phyloP scores from a whole-genome alignment of 2,329 filamentous ascomycete genomes.

The Hypomyces rosellus region DNA sequence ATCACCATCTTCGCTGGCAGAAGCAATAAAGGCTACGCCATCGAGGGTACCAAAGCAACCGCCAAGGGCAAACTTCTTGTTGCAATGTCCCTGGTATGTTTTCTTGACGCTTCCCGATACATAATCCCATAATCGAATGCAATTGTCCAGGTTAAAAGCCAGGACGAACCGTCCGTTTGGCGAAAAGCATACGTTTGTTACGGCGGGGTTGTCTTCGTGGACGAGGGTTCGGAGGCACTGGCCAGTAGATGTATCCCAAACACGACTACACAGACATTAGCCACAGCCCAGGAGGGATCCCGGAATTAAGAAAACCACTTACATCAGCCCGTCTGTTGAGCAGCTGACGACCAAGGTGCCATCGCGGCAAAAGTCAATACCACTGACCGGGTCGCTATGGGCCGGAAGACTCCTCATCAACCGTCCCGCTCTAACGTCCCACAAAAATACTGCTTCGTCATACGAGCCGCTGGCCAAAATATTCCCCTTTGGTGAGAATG shows the following conservation, averaged over 20 bases:
- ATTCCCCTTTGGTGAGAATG: constrained; percentile 97
- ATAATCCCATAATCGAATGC: constrained; percentile 91
- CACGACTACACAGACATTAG: constrained; percentile 46
- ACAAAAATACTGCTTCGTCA: constrained; percentile 93
- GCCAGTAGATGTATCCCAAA: constrained; percentile 94
- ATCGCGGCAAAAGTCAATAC: constrained; percentile 88
- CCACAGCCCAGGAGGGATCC: neutral
- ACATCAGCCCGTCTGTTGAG: constrained; percentile 84
- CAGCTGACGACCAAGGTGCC: constrained; percentile 90
- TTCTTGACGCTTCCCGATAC: constrained; percentile 87
- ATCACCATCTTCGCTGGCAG: constrained; percentile 81
- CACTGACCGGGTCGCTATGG: constrained; percentile 89
- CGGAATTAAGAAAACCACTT: constrained; percentile 26
- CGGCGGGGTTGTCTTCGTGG: constrained; percentile 90
- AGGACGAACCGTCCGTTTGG: constrained; percentile 92
- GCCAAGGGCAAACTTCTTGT: constrained; percentile 76
- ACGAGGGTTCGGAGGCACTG: constrained; percentile 93
- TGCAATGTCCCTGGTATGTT: constrained; percentile 91
- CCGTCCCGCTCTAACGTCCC: constrained; percentile 84
- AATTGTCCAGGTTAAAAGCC: constrained; percentile 85
- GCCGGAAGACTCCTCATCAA: constrained; percentile 88
- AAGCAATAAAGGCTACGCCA: constrained; percentile 58
- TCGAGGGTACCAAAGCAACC: constrained; percentile 67
- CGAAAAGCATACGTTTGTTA: constrained; percentile 83
- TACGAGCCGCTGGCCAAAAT: constrained; percentile 93